phyloP scores from a whole-genome alignment of 2,329 filamentous ascomycete genomes.

The Polytolypa hystricis region DNA sequence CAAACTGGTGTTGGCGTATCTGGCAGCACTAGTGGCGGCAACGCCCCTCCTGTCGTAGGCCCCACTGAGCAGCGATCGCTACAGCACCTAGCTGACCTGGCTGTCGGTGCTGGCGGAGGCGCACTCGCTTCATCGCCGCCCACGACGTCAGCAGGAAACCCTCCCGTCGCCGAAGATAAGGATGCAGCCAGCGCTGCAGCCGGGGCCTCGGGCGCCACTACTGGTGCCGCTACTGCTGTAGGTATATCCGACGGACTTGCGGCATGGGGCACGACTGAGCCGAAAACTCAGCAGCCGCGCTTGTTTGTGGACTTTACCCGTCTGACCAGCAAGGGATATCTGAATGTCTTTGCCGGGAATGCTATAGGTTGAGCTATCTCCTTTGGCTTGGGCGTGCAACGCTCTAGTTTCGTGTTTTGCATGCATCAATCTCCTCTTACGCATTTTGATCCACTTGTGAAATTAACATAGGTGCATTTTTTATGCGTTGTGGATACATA shows the following conservation, averaged over 20 bases:
- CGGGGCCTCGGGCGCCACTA: background rate
- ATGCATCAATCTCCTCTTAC: no score
- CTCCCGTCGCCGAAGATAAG: slow-evolving; percentile 7
- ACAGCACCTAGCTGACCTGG: slow-evolving; percentile 33
- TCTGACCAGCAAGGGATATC: slow-evolving; percentile 31
- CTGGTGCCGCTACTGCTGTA: no score
- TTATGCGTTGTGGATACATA: no score
- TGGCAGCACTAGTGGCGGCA: slow-evolving; percentile 5
- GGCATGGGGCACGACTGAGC: slow-evolving; percentile 2
- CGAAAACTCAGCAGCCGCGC: slow-evolving; percentile 17
- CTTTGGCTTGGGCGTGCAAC: no score
- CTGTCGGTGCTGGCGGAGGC: slow-evolving; percentile 32
- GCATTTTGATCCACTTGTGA: no score
- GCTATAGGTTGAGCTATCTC: no score
- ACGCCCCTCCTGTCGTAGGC: slow-evolving; percentile 26
- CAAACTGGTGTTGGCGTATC: slow-evolving; percentile 10
- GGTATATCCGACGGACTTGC: slow-evolving; percentile 5
- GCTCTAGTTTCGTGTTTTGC: no score
- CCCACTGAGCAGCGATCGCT: slow-evolving; percentile 34
- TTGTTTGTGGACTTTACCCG: slow-evolving; percentile 30
- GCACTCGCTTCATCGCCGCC: slow-evolving; percentile 10
- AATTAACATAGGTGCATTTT: no score
- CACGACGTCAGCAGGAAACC: slow-evolving; percentile 6
- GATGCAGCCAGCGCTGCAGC: slow-evolving; percentile 1
- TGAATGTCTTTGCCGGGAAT: slow-evolving; percentile 28